Evolutionary conservation across 768 basidiomycete genomes (phyloP).

Genomic region (Serendipita sp.): DNA sequence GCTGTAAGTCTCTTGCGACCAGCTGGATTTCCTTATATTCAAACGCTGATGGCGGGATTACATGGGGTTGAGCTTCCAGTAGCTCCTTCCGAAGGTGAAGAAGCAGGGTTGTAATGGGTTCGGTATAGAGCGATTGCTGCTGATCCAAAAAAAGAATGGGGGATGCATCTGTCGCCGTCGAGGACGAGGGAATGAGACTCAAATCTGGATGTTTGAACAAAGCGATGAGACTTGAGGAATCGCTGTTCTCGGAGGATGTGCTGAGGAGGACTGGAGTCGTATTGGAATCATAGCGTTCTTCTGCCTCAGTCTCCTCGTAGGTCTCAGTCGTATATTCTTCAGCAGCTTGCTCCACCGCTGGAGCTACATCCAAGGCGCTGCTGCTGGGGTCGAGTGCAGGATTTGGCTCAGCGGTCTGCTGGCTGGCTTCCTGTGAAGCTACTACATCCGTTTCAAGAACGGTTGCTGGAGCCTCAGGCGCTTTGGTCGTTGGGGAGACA

Average conservation of each 20-base stretch:
- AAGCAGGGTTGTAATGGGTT: constrained; percentile 4
- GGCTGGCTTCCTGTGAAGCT: background rate
- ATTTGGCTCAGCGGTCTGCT: background rate
- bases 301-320: too few relatives aligned
- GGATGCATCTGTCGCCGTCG: background rate
- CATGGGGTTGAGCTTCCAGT: background rate
- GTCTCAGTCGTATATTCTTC: background rate
- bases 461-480: too few relatives aligned
- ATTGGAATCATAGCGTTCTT: too few relatives aligned
- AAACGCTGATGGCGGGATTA: background rate
- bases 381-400: background rate
- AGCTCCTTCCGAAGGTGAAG: background rate
- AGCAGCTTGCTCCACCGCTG: background rate
- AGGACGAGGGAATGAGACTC: background rate
- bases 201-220: background rate
- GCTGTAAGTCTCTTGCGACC: background rate
- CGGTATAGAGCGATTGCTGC: background rate
- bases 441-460: too few relatives aligned
- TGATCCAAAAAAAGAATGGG: constrained; percentile 4
- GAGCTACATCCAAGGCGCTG: background rate
- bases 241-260: background rate
- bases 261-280: background rate
- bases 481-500: too few relatives aligned
- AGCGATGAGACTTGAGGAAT: background rate
- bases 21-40: constrained; percentile 6